Evolutionary conservation across 495 filamentous ascomycete species (phyloP), one percentile per base, ranked within the genome.

Genomic region (Pseudotulostoma volvatum): DNA sequence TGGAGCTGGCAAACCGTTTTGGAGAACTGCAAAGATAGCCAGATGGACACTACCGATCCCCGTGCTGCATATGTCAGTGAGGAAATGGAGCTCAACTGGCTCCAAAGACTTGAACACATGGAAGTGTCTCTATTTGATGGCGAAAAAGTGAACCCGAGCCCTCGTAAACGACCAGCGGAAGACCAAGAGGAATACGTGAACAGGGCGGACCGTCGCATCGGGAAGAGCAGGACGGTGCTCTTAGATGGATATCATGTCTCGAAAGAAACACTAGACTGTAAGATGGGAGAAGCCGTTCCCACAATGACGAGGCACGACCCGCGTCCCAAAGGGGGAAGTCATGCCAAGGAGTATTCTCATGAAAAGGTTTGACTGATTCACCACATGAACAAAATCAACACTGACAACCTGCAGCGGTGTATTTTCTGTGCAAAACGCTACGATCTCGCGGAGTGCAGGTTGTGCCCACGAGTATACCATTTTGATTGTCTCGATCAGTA

Each of bases 101-200:
- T 80, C 1, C 60, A 62, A 0, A 56, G 64, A 23, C 67, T 74
- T 45, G 76, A 79, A 44, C 58, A 61, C 7, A 73, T 81, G 1
- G 66, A 75, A 44, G 67, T 70, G 0, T 63, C 71, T 13, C 55
- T 78, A 0, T 77, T 77, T 40, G 61, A 76, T 28, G 76, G 76
- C 0, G 25, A 46, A 41, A 38, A 42, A 43, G 8, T 54, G 34
- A 28, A 57, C 43, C 66, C 28, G 58, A 64, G 1, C 31, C 50
- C 14, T 37, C 42, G 30, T 18, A 47, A 57, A 54, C 58, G 51
- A n/a, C 57, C 64, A 16, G 60, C 55, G 20, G 60, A 67, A 31
- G 38, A 1, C 23, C 20, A 21, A 37, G 41, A 2, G 44, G 14
- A 1, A 3, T 7, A 20, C 14, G 17, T 36, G 15, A 11, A 16